Evolutionary conservation across 495 filamentous ascomycete species (phyloP).

Genomic region (Penicillium samsonianum): DNA sequence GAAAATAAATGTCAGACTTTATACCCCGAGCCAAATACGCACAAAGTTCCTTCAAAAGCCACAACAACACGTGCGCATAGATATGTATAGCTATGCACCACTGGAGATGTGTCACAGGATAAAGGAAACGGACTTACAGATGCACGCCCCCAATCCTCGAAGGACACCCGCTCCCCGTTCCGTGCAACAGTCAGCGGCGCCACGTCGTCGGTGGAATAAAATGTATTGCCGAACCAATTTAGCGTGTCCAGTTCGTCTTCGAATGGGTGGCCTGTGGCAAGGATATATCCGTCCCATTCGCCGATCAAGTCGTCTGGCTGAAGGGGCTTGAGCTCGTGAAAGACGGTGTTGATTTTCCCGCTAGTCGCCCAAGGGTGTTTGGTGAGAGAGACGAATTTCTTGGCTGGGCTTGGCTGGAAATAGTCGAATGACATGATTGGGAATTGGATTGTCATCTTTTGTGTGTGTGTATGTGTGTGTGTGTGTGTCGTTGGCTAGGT

Average conservation of each 20-base stretch:
- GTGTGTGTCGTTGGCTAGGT: too few species aligned
- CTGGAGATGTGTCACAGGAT: too few species aligned
- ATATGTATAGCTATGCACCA: too few species aligned
- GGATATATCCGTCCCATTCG: conserved; percentile 29
- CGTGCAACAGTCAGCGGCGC: conserved; percentile 26
- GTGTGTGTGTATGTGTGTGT: too few species aligned
- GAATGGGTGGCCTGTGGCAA: conserved; percentile 28
- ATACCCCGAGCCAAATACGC: too few species aligned
- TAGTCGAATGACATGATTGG: too few species aligned
- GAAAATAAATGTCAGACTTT: not conserved
- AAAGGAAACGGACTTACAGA: conserved; percentile 13
- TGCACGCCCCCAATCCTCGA: conserved; percentile 26
- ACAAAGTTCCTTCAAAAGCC: too few species aligned
- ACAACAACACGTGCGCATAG: too few species aligned
- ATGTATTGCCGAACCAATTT: conserved; percentile 11
- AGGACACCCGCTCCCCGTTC: conserved; percentile 21
- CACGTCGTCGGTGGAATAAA: conserved; percentile 1
- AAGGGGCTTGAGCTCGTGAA: conserved; percentile 18
- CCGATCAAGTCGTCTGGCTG: conserved; percentile 25
- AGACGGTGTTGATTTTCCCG: not conserved
- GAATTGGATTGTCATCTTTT: too few species aligned
- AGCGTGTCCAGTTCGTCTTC: conserved; percentile 19
- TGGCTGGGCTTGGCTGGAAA: too few species aligned
- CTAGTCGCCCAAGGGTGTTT: too few species aligned
- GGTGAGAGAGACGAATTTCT: too few species aligned